Conservation (phyloP, 2,329 filamentous ascomycete species). For the Neonectria sp. region DNA sequence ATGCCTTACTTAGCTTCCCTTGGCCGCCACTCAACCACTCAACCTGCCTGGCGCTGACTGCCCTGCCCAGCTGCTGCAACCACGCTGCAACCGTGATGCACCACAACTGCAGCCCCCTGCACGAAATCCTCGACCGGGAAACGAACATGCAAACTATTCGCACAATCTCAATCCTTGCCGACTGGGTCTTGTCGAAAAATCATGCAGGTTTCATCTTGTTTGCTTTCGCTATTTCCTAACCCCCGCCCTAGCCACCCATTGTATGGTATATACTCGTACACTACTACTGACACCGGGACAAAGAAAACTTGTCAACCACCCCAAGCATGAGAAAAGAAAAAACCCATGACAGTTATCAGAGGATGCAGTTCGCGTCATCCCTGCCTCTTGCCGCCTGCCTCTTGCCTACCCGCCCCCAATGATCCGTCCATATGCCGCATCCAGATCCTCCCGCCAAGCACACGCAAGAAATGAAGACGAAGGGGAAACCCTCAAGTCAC, state of each 20-base stretch:
- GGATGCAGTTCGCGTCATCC: conserved; percentile 4
- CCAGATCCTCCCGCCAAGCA: conserved; percentile 13
- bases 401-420: conserved; percentile 14
- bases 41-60: background rate
- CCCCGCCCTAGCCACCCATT: conserved; percentile 13
- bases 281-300: conserved; percentile 21
- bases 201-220: conserved; percentile 9
- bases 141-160: background rate
- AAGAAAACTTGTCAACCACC: background rate
- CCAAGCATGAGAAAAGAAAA: background rate
- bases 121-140: conserved; percentile 13
- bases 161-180: conserved; percentile 5
- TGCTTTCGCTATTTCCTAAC: conserved; percentile 10
- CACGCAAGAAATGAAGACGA: conserved; percentile 21
- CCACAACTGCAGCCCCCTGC: background rate
- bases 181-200: background rate
- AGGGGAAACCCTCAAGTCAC: conserved; percentile 31
- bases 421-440: conserved; percentile 17
- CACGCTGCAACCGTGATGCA: too few species aligned
- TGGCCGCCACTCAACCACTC: conserved; percentile 3
- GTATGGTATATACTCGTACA: conserved; percentile 37
- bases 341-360: conserved; percentile 1
- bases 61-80: too few species aligned
- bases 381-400: conserved; percentile 3
- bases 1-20: too few species aligned